Percentiles rank a stretch among this genome's conserved stretches.
These are phyloP conservation scores for Wickerhamomyces bisporus DNA, from an alignment of 805 yeast genomes.

Conservation along the genomic window DNA sequence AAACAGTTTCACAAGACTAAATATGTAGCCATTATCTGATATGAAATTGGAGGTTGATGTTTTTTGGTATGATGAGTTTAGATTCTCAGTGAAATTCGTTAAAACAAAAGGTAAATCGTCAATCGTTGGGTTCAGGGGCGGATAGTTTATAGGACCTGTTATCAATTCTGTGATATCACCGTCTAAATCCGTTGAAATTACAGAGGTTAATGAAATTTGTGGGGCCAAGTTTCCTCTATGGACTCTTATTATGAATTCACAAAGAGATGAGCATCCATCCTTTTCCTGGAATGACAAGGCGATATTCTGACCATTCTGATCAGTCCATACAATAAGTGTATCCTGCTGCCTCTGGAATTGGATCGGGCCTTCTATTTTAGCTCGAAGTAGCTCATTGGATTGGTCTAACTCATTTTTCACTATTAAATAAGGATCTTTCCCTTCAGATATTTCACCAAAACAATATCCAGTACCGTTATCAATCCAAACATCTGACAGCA, in stretches of 20 bases:
- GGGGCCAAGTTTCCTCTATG: constrained; percentile 52
- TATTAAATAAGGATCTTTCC: constrained; percentile 48
- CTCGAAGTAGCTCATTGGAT: constrained; percentile 53
- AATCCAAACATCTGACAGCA: constrained; percentile 78
- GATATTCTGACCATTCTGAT: constrained; percentile 60
- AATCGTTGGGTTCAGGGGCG: constrained; percentile 46
- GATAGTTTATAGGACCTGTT: constrained; percentile 74
- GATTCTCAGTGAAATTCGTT: constrained; percentile 46
- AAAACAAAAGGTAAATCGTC: constrained; percentile 48
- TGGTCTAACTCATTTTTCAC: constrained; percentile 69
- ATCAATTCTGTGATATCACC: constrained; percentile 68
- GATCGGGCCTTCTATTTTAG: constrained; percentile 64
- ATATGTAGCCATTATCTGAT: constrained; percentile 46
- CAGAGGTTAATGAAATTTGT: constrained; percentile 71
- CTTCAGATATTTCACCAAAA: constrained; percentile 51
- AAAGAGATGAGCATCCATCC: constrained; percentile 78
- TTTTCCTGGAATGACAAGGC: constrained; percentile 92
- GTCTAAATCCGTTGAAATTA: constrained; percentile 41
- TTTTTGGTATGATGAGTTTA: constrained; percentile 58
- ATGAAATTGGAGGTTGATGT: constrained; percentile 55
- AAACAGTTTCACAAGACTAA: constrained; percentile 48
- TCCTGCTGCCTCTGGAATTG: constrained; percentile 94
- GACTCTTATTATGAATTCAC: constrained; percentile 71
- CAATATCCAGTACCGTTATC: constrained; percentile 94
- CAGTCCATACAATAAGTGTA: constrained; percentile 93